Conservation (phyloP, 768 basidiomycete species). For the Trametes cubensis region DNA sequence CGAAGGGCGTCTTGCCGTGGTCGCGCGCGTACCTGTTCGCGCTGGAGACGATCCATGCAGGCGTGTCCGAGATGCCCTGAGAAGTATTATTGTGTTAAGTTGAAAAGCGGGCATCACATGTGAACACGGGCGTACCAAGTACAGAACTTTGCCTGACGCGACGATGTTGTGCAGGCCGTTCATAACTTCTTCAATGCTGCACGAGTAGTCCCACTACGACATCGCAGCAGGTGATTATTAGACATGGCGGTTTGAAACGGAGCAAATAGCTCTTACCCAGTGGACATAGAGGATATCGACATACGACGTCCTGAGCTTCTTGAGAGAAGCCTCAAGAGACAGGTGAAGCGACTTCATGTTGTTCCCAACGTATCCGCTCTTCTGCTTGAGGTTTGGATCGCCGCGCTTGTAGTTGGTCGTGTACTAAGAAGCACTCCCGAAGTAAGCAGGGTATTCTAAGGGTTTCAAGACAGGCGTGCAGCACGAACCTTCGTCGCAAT, state of each 20-base stretch:
- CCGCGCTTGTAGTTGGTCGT: slow-evolving; percentile 32
- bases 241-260: not conserved
- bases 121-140: slow-evolving; percentile 36
- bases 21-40: slow-evolving; percentile 44
- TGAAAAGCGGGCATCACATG: too few relatives aligned
- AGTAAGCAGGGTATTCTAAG: not conserved
- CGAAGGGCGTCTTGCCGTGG: slow-evolving; percentile 45
- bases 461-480: not conserved
- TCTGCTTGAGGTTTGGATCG: slow-evolving; percentile 28
- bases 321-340: slow-evolving; percentile 41
- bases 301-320: slow-evolving; percentile 60
- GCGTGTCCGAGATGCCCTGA: slow-evolving; percentile 35
- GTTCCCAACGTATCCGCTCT: slow-evolving; percentile 48
- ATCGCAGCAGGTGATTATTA: not conserved
- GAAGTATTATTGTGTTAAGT: not conserved
- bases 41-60: slow-evolving; percentile 41
- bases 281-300: slow-evolving; percentile 62
- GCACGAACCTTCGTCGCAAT: slow-evolving; percentile 33
- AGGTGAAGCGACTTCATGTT: slow-evolving; percentile 38
- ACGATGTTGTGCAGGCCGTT: slow-evolving; percentile 44
- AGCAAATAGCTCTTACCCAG: slow-evolving; percentile 25
- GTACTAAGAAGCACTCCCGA: slow-evolving; percentile 25
- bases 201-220: slow-evolving; percentile 40
- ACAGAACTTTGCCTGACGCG: slow-evolving; percentile 44
- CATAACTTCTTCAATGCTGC: slow-evolving; percentile 45